Percentiles rank a stretch among this genome's conserved stretches.
Conservation (phyloP, 2,329 filamentous ascomycete genomes). For the Fusarium nelsonii region DNA sequence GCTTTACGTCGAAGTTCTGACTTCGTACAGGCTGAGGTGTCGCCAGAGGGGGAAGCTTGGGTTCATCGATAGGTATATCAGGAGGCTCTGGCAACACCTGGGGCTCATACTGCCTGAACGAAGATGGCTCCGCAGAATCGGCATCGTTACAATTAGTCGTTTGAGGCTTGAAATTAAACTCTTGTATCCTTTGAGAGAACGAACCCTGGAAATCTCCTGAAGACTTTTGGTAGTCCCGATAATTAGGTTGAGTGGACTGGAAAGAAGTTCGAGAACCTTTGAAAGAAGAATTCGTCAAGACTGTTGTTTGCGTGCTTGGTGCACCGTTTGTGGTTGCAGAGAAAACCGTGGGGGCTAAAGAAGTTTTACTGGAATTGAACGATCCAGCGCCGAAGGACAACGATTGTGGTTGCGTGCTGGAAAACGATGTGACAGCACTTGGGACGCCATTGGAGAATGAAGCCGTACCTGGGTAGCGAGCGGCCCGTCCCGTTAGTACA, state of each 20-base stretch:
- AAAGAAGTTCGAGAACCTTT: conserved; percentile 8
- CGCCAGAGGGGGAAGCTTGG: conserved; percentile 9
- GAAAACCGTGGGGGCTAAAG: conserved; percentile 52
- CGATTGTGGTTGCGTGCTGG: conserved; percentile 19
- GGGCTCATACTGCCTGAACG: conserved; percentile 7
- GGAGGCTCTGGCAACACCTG: conserved; percentile 21
- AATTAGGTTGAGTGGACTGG: not conserved
- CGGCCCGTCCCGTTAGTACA: conserved; percentile 29
- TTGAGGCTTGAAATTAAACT: conserved; percentile 24
- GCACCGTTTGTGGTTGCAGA: conserved; percentile 46
- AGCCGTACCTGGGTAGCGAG: conserved; percentile 27
- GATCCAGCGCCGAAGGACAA: conserved; percentile 43
- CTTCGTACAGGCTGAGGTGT: not conserved
- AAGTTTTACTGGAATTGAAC: conserved; percentile 51
- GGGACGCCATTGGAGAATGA: conserved; percentile 24
- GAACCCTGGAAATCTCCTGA: not conserved
- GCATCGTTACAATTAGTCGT: not conserved
- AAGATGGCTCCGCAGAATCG: not conserved
- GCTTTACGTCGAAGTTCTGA: conserved; percentile 11
- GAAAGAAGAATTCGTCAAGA: conserved; percentile 33
- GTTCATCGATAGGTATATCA: conserved; percentile 28
- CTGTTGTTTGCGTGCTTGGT: conserved; percentile 53
- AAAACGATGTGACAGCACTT: conserved; percentile 14
- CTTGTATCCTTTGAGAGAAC: conserved; percentile 23
- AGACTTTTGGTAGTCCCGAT: not conserved